Evolutionary conservation across 345 rosid species (phyloP), one percentile per base, ranked within the genome.

Genomic region (Stellera chamaejasme): DNA sequence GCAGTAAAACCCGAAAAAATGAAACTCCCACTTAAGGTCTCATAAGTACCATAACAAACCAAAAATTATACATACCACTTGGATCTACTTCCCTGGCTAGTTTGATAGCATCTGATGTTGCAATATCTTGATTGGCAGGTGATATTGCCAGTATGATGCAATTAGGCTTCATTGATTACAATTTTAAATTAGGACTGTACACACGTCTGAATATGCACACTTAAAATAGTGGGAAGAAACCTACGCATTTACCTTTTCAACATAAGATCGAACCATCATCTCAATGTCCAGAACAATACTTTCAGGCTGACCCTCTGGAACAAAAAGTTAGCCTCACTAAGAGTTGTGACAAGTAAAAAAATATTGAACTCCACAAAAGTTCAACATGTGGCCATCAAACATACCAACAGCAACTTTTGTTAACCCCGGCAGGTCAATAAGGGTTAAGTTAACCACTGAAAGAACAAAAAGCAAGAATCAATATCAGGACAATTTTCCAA

Each of bases 91-190:
- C 83, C 68, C 79, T 81, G n/a, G 91, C 69, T 3, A 84, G 69
- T 70, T 81, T 84, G 62, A 84, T 77, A 60, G 84, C 82, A 79
- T 84, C 91, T 15, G 90, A 81, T 54, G 85, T 81, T 60, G 84
- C 91, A 59, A 84, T 76, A 71, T 81, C 85, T 79, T 79, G 87
- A 77, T 81, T 84, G 36, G 91, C 85, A 13, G 85, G 87, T 55
- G 84, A 72, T 68, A 80, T 78, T 11, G 90, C 90, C 62, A 83
- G 75, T 70, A 83, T 83, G 65, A 83, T 50, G 67, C 71, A 80
- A 53, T 78, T 80, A 23, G 87, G 84, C 90, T 65, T 19, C 51
- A 43, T 39, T 25, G 27, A 46, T 36, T 12, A 54, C 11, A 62
- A 45, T 4, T 3, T 26, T 13, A 23, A 23, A 13, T 61, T 23